Conservation (phyloP, 106 monocot genomes). For the Apostasia ramifera region DNA sequence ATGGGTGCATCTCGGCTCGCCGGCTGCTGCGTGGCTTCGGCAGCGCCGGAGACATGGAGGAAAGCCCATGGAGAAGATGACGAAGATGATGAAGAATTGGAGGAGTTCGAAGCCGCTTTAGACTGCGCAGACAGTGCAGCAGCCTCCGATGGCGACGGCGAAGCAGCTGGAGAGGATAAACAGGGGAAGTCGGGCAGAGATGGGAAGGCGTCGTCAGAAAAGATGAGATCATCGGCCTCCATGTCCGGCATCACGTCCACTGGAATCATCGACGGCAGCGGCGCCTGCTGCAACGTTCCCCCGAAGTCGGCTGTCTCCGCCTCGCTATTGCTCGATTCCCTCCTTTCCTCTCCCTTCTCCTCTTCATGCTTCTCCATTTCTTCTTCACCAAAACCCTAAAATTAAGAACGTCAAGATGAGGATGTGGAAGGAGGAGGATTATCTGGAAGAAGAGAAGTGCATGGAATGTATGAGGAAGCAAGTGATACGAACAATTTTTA, state of each 20-base stretch:
- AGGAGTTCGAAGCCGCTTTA: slow-evolving; percentile 1
- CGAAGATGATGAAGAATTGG: slow-evolving; percentile 23
- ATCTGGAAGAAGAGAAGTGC: too few relatives aligned
- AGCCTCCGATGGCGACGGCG: slow-evolving; percentile 19
- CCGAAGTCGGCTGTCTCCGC: too few relatives aligned
- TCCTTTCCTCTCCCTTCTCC: too few relatives aligned
- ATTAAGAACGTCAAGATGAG: too few relatives aligned
- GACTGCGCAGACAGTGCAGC: neutral
- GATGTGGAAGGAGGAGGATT: too few relatives aligned
- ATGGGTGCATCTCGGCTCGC: neutral
- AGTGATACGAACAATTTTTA: too few relatives aligned
- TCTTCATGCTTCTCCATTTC: too few relatives aligned
- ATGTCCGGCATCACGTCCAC: slow-evolving; percentile 17
- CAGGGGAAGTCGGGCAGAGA: slow-evolving; percentile 69
- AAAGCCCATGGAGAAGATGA: slow-evolving; percentile 36
- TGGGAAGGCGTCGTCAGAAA: slow-evolving; percentile 63
- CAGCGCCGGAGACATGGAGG: slow-evolving; percentile 2
- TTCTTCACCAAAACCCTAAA: too few relatives aligned
- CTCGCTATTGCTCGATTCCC: too few relatives aligned
- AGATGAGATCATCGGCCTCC: slow-evolving; percentile 41
- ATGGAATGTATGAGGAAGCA: too few relatives aligned
- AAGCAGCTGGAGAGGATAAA: slow-evolving; percentile 46
- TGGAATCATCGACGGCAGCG: neutral
- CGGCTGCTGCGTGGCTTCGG: slow-evolving; percentile 11
- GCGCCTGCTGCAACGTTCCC: too few relatives aligned